These are phyloP conservation scores for Groenewaldozyma auringiensis DNA, from an alignment of 1,139 yeast genomes.

Conservation along the genomic window DNA sequence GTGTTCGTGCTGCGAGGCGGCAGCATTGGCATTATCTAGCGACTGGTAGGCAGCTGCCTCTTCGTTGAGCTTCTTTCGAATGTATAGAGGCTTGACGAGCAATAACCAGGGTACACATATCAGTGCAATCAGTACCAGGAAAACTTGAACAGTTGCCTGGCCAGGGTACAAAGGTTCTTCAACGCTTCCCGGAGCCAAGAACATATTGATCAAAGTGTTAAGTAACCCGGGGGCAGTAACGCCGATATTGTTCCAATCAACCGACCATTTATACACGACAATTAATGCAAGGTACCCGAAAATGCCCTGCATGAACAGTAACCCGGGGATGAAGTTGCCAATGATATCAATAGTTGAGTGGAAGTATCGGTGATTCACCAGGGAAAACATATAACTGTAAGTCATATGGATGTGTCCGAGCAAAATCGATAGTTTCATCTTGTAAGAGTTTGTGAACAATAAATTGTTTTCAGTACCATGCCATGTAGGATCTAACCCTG, in stretches of 20 bases:
- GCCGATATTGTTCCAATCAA: conserved; percentile 75
- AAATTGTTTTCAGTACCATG: conserved; percentile 92
- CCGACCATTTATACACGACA: conserved; percentile 88
- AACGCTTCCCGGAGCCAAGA: conserved; percentile 81
- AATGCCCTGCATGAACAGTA: conserved; percentile 89
- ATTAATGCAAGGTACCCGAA: conserved; percentile 84
- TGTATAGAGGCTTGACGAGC: conserved; percentile 75
- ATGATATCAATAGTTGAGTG: conserved; percentile 72
- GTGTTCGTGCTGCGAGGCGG: conserved; percentile 10
- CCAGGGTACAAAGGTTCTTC: conserved; percentile 81
- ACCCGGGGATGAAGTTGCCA: conserved; percentile 92
- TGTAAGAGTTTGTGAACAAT: conserved; percentile 85
- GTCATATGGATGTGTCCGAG: conserved; percentile 97
- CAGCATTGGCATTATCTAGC: conserved; percentile 20
- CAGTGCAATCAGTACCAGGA: conserved; percentile 67
- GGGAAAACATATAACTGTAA: conserved; percentile 76
- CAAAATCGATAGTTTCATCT: conserved; percentile 89
- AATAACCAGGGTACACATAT: conserved; percentile 94
- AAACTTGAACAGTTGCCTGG: conserved; percentile 70
- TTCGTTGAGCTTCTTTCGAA: conserved; percentile 39
- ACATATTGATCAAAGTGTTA: conserved; percentile 95
- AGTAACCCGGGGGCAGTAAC: conserved; percentile 86
- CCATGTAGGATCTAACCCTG: conserved; percentile 95
- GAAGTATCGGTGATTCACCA: conserved; percentile 71
- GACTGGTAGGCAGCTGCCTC: conserved; percentile 24